Evolutionary conservation across 345 rosid species (phyloP).

Genomic region (Alliaria petiolata): DNA sequence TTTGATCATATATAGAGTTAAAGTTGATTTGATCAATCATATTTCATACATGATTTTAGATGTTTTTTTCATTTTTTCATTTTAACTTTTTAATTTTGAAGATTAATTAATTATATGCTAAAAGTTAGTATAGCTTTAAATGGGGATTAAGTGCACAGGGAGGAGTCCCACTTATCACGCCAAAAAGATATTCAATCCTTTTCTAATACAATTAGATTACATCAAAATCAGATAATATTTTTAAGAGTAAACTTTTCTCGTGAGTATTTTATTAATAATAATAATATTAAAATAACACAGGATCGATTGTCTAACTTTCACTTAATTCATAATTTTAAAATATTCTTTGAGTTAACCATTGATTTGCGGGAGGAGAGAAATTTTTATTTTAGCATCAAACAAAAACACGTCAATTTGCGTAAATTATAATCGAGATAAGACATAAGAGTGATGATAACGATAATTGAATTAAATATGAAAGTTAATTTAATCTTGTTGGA

Average conservation of each 20-base stretch:
- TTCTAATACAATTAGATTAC: background rate
- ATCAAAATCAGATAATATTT: background rate
- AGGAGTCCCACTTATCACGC: constrained; percentile 10
- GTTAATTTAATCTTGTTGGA: background rate
- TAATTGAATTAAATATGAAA: background rate
- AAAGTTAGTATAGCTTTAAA: background rate
- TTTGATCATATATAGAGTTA: too few species aligned
- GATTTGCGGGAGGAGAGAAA: background rate
- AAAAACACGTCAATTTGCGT: constrained; percentile 2
- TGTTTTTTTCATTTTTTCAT: too few species aligned
- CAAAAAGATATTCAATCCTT: background rate
- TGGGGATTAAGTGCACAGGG: constrained; percentile 1
- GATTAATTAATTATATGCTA: background rate
- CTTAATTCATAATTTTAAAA: background rate
- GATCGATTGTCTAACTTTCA: background rate
- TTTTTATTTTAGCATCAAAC: background rate
- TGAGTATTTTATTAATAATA: too few species aligned
- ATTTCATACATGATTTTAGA: background rate
- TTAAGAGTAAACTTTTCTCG: background rate
- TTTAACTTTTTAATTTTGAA: background rate
- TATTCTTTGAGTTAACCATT: background rate
- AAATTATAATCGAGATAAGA: background rate
- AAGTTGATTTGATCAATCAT: background rate
- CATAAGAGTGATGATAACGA: constrained; percentile 3
- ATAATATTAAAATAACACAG: background rate